These are phyloP conservation scores for Protea cynaroides DNA, from an alignment of 164 flowering plant genomes.

Conservation along the genomic window DNA sequence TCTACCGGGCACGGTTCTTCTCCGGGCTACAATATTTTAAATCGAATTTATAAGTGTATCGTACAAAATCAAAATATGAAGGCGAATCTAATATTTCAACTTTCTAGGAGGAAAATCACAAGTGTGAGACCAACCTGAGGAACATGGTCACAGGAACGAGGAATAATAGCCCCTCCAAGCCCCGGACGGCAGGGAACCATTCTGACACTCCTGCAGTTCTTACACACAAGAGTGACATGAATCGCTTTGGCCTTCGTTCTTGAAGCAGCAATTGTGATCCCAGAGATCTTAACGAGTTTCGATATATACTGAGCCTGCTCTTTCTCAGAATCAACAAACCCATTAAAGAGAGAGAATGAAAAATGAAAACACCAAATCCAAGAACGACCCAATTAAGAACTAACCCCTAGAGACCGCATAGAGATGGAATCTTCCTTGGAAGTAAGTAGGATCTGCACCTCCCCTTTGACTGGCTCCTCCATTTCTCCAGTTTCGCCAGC, in stretches of 20 bases:
- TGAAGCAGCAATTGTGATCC: slow-evolving; percentile 93
- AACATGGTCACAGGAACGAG: slow-evolving; percentile 86
- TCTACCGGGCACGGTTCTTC: slow-evolving; percentile 95
- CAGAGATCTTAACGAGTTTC: slow-evolving; percentile 82
- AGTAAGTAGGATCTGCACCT: slow-evolving; percentile 75
- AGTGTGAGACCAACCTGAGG: slow-evolving; percentile 54
- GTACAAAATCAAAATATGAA: neutral
- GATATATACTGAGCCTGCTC: slow-evolving; percentile 54
- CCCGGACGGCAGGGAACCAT: slow-evolving; percentile 92
- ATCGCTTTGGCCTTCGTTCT: slow-evolving; percentile 97
- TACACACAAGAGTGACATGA: slow-evolving; percentile 79
- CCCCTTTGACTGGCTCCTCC: slow-evolving; percentile 76
- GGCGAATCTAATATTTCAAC: neutral
- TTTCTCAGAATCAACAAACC: neutral
- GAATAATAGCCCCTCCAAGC: slow-evolving; percentile 95
- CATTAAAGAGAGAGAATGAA: slow-evolving; percentile 3
- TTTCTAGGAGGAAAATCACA: neutral
- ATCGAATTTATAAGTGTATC: neutral
- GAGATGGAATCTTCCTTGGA: slow-evolving; percentile 85
- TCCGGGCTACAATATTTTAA: slow-evolving; percentile 41
- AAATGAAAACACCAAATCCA: neutral
- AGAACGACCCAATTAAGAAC: slow-evolving; percentile 32
- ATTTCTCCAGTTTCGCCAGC: slow-evolving; percentile 73
- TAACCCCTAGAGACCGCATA: slow-evolving; percentile 83
- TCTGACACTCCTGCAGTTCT: slow-evolving; percentile 75